Evolutionary conservation across 2,329 filamentous ascomycete genomes (phyloP), one percentile per base, ranked within the genome.

Genomic region (Amylocarpus encephaloides): DNA sequence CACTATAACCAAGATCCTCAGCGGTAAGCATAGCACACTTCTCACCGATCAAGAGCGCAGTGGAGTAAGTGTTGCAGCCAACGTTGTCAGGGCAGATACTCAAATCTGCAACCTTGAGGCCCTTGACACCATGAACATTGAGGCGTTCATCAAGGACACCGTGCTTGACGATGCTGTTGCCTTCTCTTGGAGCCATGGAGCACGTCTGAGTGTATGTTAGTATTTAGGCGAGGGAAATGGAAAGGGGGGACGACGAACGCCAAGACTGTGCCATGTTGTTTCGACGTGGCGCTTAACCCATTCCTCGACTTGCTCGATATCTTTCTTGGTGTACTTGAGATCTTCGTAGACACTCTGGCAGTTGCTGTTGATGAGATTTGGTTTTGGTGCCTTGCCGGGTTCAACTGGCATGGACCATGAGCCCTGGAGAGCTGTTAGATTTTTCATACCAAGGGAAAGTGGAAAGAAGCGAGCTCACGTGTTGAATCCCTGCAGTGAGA

Each of bases 91-190:
- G 63, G 30, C 59, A 60, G 46, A 66, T 62, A 6, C 58, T 62
- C 7, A 75, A 48, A 66, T 75, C 72, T 11, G 70, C 70, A 46
- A 74, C 59, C 61, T 73, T 74, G 39, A 72, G 55, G 22, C 66
- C 65, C 53, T 66, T 59, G 6, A 69, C 60, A 5, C 69, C 70
- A 53, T 72, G 66, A 1, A 72, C 70, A 46, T 65, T 68, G 35
- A 71, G 55, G 12, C 59, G 62, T 26, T 63, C 60, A 57, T 71
- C 67, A 4, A 71, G 63, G 6, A 72, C 70, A n/a, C 70, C 70
- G 35, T 65, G 66, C 47, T 67, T 87, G 66, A 90, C 85, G 62
- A 91, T 87, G 61, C 78, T 83, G 72, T 89, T 91, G 52, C 87
- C 62, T 43, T 69, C 66, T 33, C 58, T 61, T 1, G 68, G 65